Conservation (phyloP, 78 protist species). For the Bodo saltans region DNA sequence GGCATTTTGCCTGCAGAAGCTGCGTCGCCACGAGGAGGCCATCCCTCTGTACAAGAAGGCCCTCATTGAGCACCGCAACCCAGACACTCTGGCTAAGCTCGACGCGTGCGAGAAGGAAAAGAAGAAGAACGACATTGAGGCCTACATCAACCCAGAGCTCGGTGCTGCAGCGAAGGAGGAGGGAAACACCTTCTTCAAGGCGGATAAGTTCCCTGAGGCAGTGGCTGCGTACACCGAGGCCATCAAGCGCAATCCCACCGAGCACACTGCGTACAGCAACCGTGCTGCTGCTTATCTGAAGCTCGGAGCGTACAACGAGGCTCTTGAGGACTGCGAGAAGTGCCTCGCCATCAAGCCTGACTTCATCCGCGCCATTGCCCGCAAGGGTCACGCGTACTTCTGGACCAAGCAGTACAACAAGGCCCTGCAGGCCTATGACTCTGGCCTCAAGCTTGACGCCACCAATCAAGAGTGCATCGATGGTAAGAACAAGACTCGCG, state of each 20-base stretch:
- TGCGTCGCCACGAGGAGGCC: conserved; percentile 43
- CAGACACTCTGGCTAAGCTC: conserved; percentile 46
- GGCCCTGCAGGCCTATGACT: conserved; percentile 64
- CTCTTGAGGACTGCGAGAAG: conserved; percentile 29
- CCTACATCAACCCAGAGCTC: conserved; percentile 56
- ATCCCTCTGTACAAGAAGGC: conserved; percentile 46
- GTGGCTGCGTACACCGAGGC: conserved; percentile 66
- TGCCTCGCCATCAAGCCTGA: conserved; percentile 38
- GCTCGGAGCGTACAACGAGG: conserved; percentile 27
- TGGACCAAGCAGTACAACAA: conserved; percentile 72
- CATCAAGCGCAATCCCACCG: conserved; percentile 74
- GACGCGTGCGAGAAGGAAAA: conserved; percentile 52
- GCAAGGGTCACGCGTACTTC: conserved; percentile 63
- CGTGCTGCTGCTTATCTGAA: conserved; percentile 29
- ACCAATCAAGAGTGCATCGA: conserved; percentile 51
- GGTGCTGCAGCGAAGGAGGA: conserved; percentile 54
- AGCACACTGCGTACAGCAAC: conserved; percentile 46
- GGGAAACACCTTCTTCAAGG: conserved; percentile 78
- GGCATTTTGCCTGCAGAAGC: conserved; percentile 51
- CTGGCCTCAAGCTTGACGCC: conserved; percentile 61
- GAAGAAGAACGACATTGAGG: conserved; percentile 46
- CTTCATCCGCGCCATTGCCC: conserved; percentile 53
- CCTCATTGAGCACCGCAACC: conserved; percentile 60
- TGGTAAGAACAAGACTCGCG: conserved; percentile 31
- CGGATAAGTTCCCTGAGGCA: conserved; percentile 70